Base-by-base conservation (phyloP, 75 land plant species). In the Adiantum capillusveneris region DNA sequence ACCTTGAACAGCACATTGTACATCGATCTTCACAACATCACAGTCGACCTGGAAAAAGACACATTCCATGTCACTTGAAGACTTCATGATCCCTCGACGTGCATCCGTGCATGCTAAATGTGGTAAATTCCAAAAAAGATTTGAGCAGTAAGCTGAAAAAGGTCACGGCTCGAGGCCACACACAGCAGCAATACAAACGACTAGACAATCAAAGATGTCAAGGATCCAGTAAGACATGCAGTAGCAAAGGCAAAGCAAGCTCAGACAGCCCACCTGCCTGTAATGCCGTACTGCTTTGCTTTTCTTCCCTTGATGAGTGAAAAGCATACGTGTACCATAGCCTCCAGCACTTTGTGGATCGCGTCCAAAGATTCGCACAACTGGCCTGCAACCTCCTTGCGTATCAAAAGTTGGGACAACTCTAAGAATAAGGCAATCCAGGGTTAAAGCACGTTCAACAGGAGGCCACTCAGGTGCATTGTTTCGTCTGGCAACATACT, bases 391-490 rank as follows among this genome's bases (percentile, higher is more conserved):
- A 0, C 99, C 99, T 59, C 79, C 82, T 11, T 76, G 77, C 6
- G 88, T 63, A 75, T 95, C 99, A 74, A 90, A 90, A 21, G 66
- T 78, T 30, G 99, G 99, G 62, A 95, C 77, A 25, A 75, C 72
- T 50, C 99, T 72, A 64, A 95, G 84, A 63, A 95, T 90, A n/a
- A 95, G 77, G 59, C 99, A 95, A 50, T 95, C 99, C 62, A 95
- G 69, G 27, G 96, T 84, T 29, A 95, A 78, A 7, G 93, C 72
- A 24, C 97, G 67, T 60, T 90, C 99, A 3, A 73, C 64, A 20
- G 97, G 99, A 25, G 99, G 99, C 97, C 97, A 90, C 53, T 87
- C 93, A 6, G 84, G 75, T 42, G 81, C 63, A 29, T 87, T 87
- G 63, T 83, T 95, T 68, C 99, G 80, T 65, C 99, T 87, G 36